A percentile compares a stretch with the other conserved stretches of the same genome.
Conservation (phyloP, 2,329 filamentous ascomycete genomes). For the Cryphonectria nitschkei region DNA sequence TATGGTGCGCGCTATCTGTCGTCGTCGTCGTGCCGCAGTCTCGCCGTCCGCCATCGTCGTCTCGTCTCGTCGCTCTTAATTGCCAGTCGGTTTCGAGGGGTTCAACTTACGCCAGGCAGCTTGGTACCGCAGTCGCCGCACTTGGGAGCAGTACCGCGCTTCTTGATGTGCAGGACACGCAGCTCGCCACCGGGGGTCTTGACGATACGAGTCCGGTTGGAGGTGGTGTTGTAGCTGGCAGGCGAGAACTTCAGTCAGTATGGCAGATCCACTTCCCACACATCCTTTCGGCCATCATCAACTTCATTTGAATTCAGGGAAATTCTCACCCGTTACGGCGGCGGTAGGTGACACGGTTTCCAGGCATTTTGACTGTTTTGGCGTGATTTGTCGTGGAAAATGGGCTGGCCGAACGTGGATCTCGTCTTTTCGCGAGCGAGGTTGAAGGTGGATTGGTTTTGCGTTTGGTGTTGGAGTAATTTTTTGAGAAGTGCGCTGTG, state of each 20-base stretch:
- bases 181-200: slow-evolving; percentile 97
- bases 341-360: slow-evolving; percentile 69
- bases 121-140: slow-evolving; percentile 99
- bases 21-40: background rate
- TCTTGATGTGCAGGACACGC: slow-evolving; percentile 99
- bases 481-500: slow-evolving; percentile 19
- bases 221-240: slow-evolving; percentile 92
- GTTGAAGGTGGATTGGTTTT: slow-evolving; percentile 16
- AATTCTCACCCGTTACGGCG: slow-evolving; percentile 77
- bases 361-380: slow-evolving; percentile 58
- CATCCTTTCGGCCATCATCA: background rate
- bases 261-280: slow-evolving; percentile 9
- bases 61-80: slow-evolving; percentile 17
- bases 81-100: slow-evolving; percentile 27
- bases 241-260: slow-evolving; percentile 32
- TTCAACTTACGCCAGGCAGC: slow-evolving; percentile 88
- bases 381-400: slow-evolving; percentile 28
- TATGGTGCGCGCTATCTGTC: background rate
- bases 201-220: slow-evolving; percentile 94
- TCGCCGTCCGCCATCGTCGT: slow-evolving; percentile 2
- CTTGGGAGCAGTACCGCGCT: slow-evolving; percentile 97
- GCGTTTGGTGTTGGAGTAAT: slow-evolving; percentile 16
- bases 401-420: slow-evolving; percentile 29
- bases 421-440: slow-evolving; percentile 23
- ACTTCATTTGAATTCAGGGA: slow-evolving; percentile 28